Base-by-base conservation (phyloP, 2,329 filamentous ascomycete species). In the Anthostomella pinea region DNA sequence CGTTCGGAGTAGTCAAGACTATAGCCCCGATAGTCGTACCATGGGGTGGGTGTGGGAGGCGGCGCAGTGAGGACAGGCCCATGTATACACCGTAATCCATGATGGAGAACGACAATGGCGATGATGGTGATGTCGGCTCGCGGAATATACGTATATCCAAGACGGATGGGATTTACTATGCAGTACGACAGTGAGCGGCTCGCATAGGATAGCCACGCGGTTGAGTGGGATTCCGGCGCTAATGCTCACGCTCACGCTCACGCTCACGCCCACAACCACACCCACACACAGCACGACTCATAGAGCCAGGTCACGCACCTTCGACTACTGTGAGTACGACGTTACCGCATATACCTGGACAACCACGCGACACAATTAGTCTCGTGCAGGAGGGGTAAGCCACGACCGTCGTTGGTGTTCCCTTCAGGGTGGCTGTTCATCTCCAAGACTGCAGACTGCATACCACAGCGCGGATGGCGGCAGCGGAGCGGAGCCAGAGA, bases 131-230 rank as follows among this genome's bases (percentile, higher is more conserved):
- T n/a, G n/a, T n/a, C n/a, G n/a, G n/a, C n/a, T n/a, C n/a, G n/a
- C n/a, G n/a, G n/a, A n/a, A n/a, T n/a, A n/a, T n/a, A n/a, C n/a
- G n/a, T n/a, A n/a, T n/a, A n/a, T n/a, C n/a, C n/a, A n/a, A n/a
- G n/a, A n/a, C n/a, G n/a, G n/a, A n/a, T n/a, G n/a, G n/a, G n/a
- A n/a, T n/a, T n/a, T n/a, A n/a, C n/a, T n/a, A n/a, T n/a, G n/a
- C n/a, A n/a, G n/a, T n/a, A n/a, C n/a, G n/a, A n/a, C n/a, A n/a
- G n/a, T n/a, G n/a, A n/a, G n/a, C n/a, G n/a, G n/a, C n/a, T n/a
- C n/a, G n/a, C n/a, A n/a, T n/a, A n/a, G n/a, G 25, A 27, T 4
- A 27, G 30, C 37, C 43, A 46, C 43, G 46, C 46, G 43, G 44
- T 38, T 30, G 35, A 29, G 44, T 45, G 35, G 41, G 41, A 46